Base-by-base conservation (phyloP, 768 basidiomycete species). In the Tricholoma matsutake region DNA sequence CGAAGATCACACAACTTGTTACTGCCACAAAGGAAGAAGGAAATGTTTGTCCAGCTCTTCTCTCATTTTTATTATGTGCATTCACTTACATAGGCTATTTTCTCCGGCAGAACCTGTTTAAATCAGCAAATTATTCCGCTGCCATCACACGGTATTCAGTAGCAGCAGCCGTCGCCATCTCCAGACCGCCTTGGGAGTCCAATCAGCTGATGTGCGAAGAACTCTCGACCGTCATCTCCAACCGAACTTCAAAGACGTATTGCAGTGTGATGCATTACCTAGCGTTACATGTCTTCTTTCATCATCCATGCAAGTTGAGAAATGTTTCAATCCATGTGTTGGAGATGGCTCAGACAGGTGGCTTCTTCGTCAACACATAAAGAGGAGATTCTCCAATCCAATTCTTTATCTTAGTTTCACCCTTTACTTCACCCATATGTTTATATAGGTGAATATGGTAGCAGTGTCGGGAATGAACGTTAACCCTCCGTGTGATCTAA, bases 131-230 rank as follows among this genome's bases (percentile, higher is more conserved):
- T 53, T 85, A 86, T 68, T 77, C 74, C 10, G 81, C 86, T 55
- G 94, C 96, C 2, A 85, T 96, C 63, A 76, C 83, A 62, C 83
- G 86, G 37, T 98, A 98, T 75, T 87, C 85, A 18, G 82, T 86
- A 61, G 92, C 94, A 35, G 87, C 89, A 9, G 81, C 81, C 63
- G 79, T 94, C 37, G 94, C 94, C 0, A 75, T 86, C 0, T 87
- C 91, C 63, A 84, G 96, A 25, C 89, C 94, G 2, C 87, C 91
- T 39, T 98, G 96, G 92, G 96, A 98, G 71, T 78, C 83, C n/a
- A 86, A 88, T 59, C 83, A 83, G 32, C 70, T 92, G 63, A 85
- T 92, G 76, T 85, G 92, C 60, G 97, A 99, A 65, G 97, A 99
- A 69, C 82, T 97, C 52, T 89, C 92, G 11, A 89, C 93, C 29